Percentiles rank a stretch among this genome's conserved stretches.
Conservation (phyloP, 2,329 filamentous ascomycete species). For the Fusarium pseudoanthophilum region DNA sequence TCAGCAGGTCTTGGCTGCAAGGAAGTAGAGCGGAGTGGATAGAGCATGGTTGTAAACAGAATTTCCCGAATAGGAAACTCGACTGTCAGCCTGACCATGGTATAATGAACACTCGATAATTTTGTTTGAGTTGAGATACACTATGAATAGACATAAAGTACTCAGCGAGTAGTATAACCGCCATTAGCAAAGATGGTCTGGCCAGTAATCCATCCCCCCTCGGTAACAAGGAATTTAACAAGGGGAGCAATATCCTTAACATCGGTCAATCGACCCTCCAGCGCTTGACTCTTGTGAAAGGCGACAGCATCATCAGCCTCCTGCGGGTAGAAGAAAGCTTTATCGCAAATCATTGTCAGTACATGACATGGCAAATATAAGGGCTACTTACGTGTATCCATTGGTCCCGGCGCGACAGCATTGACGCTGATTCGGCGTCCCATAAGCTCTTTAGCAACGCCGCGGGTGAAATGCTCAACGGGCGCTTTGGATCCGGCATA, state of each 20-base stretch:
- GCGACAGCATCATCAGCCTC: neutral
- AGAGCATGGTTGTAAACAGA: no score
- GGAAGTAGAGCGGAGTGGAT: no score
- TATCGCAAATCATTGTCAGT: no score
- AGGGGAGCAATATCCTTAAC: neutral
- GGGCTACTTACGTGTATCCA: neutral
- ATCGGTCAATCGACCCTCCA: neutral
- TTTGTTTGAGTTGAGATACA: no score
- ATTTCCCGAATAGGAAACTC: no score
- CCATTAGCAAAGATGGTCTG: neutral
- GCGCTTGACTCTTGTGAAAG: neutral
- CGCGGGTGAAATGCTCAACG: neutral
- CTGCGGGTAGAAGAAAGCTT: neutral
- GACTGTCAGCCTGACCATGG: no score
- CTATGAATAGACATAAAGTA: no score
- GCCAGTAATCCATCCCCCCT: neutral
- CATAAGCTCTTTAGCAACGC: neutral
- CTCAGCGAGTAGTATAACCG: neutral
- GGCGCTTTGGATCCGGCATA: neutral
- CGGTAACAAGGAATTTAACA: neutral
- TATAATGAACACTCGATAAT: no score
- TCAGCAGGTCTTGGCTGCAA: no score
- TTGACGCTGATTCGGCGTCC: neutral
- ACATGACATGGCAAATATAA: accelerated
- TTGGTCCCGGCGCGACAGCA: neutral